Evolutionary conservation across 345 rosid species (phyloP).

Genomic region (Carallia brachiata): DNA sequence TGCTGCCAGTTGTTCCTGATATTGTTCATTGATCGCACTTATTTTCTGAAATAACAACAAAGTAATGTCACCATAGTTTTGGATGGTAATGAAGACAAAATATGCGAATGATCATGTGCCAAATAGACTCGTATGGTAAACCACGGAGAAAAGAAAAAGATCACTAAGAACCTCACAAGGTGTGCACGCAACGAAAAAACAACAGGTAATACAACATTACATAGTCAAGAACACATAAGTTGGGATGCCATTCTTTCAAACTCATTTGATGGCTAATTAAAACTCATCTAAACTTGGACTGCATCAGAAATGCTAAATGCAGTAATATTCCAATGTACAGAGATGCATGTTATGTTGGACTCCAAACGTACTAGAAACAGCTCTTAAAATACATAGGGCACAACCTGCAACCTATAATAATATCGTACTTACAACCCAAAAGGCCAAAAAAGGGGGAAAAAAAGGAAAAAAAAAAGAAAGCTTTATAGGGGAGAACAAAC

Average conservation of each 20-base stretch:
- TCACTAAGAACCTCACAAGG: neutral
- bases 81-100: neutral
- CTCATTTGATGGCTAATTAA: neutral
- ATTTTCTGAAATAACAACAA: slow-evolving; percentile 49
- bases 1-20: slow-evolving; percentile 63
- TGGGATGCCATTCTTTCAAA: neutral
- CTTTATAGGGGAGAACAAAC: no score
- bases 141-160: no score
- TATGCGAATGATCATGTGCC: no score
- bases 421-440: neutral
- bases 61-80: neutral
- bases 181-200: neutral
- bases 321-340: neutral
- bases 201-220: neutral
- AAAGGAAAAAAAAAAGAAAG: neutral
- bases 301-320: neutral
- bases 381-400: neutral
- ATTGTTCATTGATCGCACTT: slow-evolving; percentile 59
- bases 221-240: neutral
- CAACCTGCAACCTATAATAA: no score
- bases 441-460: neutral
- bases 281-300: neutral
- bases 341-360: neutral
- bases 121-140: no score
- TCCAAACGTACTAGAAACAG: neutral